Evolutionary conservation across 345 rosid genomes (phyloP).

Genomic region (Schrenkiella parvula): DNA sequence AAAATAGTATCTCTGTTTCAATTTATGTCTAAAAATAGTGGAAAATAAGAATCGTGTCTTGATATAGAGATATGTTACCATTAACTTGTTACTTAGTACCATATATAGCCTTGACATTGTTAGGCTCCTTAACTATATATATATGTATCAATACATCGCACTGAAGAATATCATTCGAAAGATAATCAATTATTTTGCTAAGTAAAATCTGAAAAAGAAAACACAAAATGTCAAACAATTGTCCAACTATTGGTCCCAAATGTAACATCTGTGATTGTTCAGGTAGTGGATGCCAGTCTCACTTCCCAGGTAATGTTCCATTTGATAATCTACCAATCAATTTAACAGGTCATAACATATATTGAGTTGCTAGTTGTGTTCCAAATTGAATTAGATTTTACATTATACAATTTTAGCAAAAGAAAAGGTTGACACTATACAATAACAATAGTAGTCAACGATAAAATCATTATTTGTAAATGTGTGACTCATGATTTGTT

Average conservation of each 20-base stretch:
- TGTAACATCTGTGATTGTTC: background rate
- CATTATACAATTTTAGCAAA: background rate
- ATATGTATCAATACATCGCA: background rate
- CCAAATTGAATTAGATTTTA: background rate
- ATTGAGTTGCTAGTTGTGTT: background rate
- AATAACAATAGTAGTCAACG: no score
- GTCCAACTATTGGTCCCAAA: slow-evolving; percentile 2
- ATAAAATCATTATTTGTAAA: no score
- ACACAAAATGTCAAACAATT: background rate
- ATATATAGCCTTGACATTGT: background rate
- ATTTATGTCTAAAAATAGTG: background rate
- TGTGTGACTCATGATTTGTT: no score
- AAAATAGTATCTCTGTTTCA: background rate
- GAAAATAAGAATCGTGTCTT: background rate
- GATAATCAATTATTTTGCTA: background rate
- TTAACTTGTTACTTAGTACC: background rate
- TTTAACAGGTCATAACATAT: background rate
- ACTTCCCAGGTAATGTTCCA: slow-evolving; percentile 14
- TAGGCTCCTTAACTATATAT: background rate
- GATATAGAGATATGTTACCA: background rate
- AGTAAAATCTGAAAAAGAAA: background rate
- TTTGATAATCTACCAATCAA: background rate
- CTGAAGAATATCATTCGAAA: background rate
- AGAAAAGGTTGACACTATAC: no score
- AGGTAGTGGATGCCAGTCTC: slow-evolving; percentile 19